Percentiles rank a stretch among this genome's conserved stretches.
Evolutionary conservation across 163 green algal species (phyloP).

Genomic region (Botryococcus braunii): DNA sequence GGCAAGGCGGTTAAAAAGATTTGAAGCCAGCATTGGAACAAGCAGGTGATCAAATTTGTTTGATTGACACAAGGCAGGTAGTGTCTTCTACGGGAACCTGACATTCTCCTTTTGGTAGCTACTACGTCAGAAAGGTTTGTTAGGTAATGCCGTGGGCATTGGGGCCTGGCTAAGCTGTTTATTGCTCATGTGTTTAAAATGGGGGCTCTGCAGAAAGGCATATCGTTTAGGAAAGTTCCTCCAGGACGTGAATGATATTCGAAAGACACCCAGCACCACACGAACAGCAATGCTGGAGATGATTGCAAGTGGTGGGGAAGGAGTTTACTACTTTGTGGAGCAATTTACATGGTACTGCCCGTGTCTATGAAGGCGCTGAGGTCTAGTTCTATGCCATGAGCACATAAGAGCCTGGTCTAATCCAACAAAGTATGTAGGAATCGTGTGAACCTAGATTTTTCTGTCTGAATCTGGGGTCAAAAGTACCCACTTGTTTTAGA

Average conservation of each 20-base stretch:
- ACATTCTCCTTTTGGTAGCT: not conserved
- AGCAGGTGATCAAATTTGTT: slow-evolving; percentile 30
- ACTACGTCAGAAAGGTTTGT: too few relatives aligned
- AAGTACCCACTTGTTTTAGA: too few relatives aligned
- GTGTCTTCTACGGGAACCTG: not conserved
- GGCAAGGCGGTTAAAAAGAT: slow-evolving; percentile 23
- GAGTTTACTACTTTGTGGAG: slow-evolving; percentile 75
- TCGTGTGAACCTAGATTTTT: too few relatives aligned
- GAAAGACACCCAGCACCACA: slow-evolving; percentile 29
- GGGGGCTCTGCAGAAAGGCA: slow-evolving; percentile 59
- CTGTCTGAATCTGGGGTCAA: too few relatives aligned
- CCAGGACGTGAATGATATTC: slow-evolving; percentile 54
- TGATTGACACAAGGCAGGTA: not conserved
- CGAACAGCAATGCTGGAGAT: slow-evolving; percentile 39
- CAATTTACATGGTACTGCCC: slow-evolving; percentile 56
- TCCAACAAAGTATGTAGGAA: too few relatives aligned
- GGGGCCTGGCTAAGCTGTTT: too few relatives aligned
- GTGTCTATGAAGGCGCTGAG: too few relatives aligned
- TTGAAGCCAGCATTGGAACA: slow-evolving; percentile 59
- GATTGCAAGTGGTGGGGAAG: slow-evolving; percentile 49
- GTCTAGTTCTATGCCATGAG: too few relatives aligned
- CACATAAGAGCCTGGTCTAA: too few relatives aligned
- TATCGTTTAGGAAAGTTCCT: slow-evolving; percentile 79
- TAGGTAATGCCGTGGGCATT: too few relatives aligned
- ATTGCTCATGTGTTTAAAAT: too few relatives aligned